phyloP scores from a whole-genome alignment of 768 basidiomycete genomes.

The Rhodotorula babjevae region DNA sequence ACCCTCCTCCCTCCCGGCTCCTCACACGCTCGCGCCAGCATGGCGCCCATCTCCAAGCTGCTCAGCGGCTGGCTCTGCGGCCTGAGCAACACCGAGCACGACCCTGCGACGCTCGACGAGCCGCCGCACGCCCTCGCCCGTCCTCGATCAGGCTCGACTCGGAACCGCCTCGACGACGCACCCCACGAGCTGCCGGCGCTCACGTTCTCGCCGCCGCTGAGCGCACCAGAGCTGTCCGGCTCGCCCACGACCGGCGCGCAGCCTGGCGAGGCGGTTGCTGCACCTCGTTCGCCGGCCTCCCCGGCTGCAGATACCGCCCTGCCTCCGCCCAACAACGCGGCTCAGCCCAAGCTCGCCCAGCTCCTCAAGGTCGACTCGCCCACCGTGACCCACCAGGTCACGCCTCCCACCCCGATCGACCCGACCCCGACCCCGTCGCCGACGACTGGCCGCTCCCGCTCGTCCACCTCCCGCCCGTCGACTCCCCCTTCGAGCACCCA shows the following conservation, averaged over 20 bases:
- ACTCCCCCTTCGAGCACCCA: background rate
- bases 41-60: conserved; percentile 3
- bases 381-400: background rate
- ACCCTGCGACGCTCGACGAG: background rate
- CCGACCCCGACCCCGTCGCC: background rate
- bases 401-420: conserved; percentile 8
- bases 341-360: background rate
- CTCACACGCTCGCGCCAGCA: background rate
- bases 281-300: background rate
- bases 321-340: background rate
- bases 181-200: conserved; percentile 21
- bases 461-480: background rate
- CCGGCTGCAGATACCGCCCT: background rate
- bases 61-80: background rate
- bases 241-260: background rate
- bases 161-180: background rate
- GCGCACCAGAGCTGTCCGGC: background rate
- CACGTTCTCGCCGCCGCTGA: conserved; percentile 6
- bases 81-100: background rate
- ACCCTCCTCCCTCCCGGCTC: background rate
- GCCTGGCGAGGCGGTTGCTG: background rate
- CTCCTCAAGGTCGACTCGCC: conserved; percentile 14
- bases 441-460: conserved; percentile 6
- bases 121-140: background rate
- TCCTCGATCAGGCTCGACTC: background rate